Evolutionary conservation across 2,329 filamentous ascomycete genomes (phyloP).

Genomic region (Thielaviopsis populi): DNA sequence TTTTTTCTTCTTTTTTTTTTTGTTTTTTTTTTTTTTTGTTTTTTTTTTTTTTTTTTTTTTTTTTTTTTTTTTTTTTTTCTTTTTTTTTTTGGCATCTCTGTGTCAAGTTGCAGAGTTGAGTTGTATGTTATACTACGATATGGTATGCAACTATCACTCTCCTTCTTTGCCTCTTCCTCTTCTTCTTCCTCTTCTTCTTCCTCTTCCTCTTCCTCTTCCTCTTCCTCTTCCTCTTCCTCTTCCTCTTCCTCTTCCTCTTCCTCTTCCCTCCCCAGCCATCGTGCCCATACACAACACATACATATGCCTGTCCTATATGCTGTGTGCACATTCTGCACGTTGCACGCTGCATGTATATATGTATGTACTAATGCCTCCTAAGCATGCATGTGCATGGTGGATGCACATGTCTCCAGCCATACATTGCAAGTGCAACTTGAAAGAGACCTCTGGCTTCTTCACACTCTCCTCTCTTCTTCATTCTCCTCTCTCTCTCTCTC

Average conservation of each 20-base stretch:
- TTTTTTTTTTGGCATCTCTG: no score
- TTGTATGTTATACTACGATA: no score
- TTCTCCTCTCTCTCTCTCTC: neutral
- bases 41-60: no score
- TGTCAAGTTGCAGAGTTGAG: no score
- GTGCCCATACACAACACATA: neutral
- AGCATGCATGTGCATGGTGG: neutral
- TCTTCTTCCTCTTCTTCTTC: neutral
- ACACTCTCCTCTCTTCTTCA: no score
- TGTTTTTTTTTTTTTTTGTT: no score
- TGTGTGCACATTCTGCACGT: neutral
- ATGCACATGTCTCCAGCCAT: neutral
- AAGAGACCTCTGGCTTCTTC: neutral
- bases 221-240: neutral
- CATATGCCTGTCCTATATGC: neutral
- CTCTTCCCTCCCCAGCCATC: neutral
- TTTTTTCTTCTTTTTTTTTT: no score
- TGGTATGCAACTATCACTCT: no score
- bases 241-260: neutral
- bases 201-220: no score
- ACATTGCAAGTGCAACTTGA: neutral
- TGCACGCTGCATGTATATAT: neutral
- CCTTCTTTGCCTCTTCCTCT: neutral
- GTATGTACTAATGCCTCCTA: neutral
- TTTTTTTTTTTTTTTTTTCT: no score